Evolutionary conservation across 1,284 basidiomycete species (phyloP).

Genomic region (Phlebopus sp.): DNA sequence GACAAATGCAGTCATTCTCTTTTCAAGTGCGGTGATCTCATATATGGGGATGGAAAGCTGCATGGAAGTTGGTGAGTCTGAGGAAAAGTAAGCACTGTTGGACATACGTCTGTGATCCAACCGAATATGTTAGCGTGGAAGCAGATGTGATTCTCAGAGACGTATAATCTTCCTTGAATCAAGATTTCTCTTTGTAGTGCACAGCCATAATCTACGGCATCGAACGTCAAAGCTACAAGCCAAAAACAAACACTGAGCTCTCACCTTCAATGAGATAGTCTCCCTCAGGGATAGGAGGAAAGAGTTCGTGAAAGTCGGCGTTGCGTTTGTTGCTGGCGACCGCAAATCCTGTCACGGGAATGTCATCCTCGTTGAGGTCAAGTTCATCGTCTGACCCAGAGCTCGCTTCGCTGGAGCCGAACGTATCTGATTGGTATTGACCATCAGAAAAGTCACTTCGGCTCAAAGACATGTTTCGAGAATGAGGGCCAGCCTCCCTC

Average conservation of each 20-base stretch:
- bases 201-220: conserved; percentile 86
- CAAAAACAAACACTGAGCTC: conserved; percentile 18
- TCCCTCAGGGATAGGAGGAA: conserved; percentile 86
- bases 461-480: conserved; percentile 18
- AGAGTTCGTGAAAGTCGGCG: conserved; percentile 93
- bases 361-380: conserved; percentile 65
- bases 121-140: conserved; percentile 99
- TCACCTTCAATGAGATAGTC: conserved; percentile 97
- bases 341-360: conserved; percentile 90
- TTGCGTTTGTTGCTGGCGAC: conserved; percentile 96
- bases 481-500: conserved; percentile 9
- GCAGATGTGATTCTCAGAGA: conserved; percentile 97
- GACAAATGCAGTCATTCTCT: conserved; percentile 98
- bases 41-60: conserved; percentile 90
- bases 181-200: conserved; percentile 95
- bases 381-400: conserved; percentile 43
- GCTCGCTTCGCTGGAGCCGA: conserved; percentile 27
- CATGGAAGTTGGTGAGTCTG: conserved; percentile 9
- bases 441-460: conserved; percentile 30
- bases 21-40: conserved; percentile 89
- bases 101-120: conserved; percentile 92
- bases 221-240: conserved; percentile 5
- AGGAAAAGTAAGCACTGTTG: neutral
- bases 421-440: conserved; percentile 15
- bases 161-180: conserved; percentile 93